Evolutionary conservation across 257 asterid genomes (phyloP).

Genomic region (Fraxinus pennsylvanica): DNA sequence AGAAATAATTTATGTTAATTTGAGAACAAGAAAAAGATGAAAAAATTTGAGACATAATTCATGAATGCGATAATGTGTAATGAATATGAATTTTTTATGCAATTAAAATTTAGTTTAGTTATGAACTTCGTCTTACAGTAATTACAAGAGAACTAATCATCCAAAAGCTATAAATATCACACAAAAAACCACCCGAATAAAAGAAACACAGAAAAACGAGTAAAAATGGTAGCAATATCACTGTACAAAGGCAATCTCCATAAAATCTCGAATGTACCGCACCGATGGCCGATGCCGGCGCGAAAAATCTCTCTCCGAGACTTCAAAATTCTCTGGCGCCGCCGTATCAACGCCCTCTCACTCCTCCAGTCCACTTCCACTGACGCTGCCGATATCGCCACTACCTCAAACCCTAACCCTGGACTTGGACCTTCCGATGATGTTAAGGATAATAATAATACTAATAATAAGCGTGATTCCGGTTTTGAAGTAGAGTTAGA

Average conservation of each 20-base stretch:
- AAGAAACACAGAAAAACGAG: not conserved
- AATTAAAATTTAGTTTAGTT: no score
- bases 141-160: not conserved
- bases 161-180: not conserved
- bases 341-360: slow-evolving; percentile 69
- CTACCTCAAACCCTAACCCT: slow-evolving; percentile 49
- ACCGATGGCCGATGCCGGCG: slow-evolving; percentile 66
- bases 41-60: no score
- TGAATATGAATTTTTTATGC: no score
- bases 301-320: slow-evolving; percentile 58
- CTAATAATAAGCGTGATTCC: slow-evolving; percentile 15
- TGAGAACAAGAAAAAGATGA: no score
- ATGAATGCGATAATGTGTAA: no score
- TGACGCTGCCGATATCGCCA: slow-evolving; percentile 17
- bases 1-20: no score
- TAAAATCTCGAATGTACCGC: slow-evolving; percentile 64
- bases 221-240: slow-evolving; percentile 73
- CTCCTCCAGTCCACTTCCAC: slow-evolving; percentile 39
- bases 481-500: slow-evolving; percentile 29
- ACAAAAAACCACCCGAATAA: no score
- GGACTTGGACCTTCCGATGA: not conserved
- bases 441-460: slow-evolving; percentile 16
- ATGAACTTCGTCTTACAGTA: no score
- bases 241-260: slow-evolving; percentile 89
- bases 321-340: slow-evolving; percentile 62